These are phyloP conservation scores for Rhizoctonia solani DNA, from an alignment of 1,284 basidiomycete genomes.

Conservation along the genomic window DNA sequence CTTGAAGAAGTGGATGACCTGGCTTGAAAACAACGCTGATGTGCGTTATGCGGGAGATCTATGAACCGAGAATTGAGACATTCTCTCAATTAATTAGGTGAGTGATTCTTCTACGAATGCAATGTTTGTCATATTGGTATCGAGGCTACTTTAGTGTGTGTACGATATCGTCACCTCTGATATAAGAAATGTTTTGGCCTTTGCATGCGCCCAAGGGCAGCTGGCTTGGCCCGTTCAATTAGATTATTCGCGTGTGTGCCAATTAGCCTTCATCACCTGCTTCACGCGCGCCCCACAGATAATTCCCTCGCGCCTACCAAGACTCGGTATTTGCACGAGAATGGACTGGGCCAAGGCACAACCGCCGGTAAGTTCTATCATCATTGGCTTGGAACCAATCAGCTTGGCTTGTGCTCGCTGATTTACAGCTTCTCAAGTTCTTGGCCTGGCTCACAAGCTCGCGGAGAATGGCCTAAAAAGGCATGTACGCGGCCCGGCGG, in stretches of 20 bases:
- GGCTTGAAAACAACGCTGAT: constrained; percentile 89
- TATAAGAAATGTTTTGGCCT: too few species aligned
- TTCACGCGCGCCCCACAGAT: too few species aligned
- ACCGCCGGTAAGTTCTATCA: not conserved
- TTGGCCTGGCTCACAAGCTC: not conserved
- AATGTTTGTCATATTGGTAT: not conserved
- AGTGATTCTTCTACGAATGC: not conserved
- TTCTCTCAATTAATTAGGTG: not conserved
- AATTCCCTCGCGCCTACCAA: not conserved
- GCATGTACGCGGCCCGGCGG: constrained; percentile 21
- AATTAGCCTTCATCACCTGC: too few species aligned
- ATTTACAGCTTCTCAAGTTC: constrained; percentile 1
- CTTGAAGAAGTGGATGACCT: constrained; percentile 85
- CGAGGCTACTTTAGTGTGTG: too few species aligned
- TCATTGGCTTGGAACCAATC: not conserved
- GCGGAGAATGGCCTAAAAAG: not conserved
- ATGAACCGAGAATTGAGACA: not conserved
- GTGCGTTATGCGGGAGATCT: constrained; percentile 72
- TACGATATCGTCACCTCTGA: not conserved
- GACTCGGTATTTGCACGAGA: not conserved
- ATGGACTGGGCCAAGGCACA: not conserved
- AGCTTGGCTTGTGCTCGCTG: not conserved
- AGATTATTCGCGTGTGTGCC: not conserved
- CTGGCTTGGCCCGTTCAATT: not conserved
- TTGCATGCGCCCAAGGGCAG: not conserved